phyloP scores from a whole-genome alignment of 179 eudicot species.

The Beta corolliflora region DNA sequence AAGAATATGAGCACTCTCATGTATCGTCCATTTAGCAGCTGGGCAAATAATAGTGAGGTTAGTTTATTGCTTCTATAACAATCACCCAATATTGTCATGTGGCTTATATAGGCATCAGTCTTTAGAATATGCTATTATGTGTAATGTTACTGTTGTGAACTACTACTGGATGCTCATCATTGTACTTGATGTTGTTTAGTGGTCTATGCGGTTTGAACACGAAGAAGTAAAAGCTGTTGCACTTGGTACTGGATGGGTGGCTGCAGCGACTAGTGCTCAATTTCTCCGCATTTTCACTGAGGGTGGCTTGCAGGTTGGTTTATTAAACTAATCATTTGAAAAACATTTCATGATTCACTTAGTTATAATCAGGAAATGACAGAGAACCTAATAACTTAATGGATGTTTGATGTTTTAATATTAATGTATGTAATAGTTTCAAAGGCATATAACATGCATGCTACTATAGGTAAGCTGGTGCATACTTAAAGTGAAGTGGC shows the following conservation, averaged over 20 bases:
- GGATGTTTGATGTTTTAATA: neutral
- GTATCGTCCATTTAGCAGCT: slow-evolving; percentile 96
- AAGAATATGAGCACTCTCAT: slow-evolving; percentile 89
- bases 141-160: neutral
- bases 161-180: slow-evolving; percentile 6
- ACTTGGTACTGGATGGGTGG: slow-evolving; percentile 87
- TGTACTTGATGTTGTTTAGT: slow-evolving; percentile 42
- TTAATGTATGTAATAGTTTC: neutral
- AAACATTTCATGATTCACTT: neutral
- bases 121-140: neutral
- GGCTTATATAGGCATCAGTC: neutral
- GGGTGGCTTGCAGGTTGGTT: slow-evolving; percentile 91
- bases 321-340: slow-evolving; percentile 4
- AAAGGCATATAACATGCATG: neutral
- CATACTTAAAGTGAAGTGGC: neutral
- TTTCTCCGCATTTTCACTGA: slow-evolving; percentile 86
- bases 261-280: slow-evolving; percentile 81
- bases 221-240: slow-evolving; percentile 97
- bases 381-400: neutral
- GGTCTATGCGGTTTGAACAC: slow-evolving; percentile 96
- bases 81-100: neutral
- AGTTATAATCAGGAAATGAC: neutral
- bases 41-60: slow-evolving; percentile 99
- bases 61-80: slow-evolving; percentile 10
- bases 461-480: neutral